These are phyloP conservation scores for Eimeria falciformis DNA, from an alignment of 169 alveolate species.

Conservation along the genomic window DNA sequence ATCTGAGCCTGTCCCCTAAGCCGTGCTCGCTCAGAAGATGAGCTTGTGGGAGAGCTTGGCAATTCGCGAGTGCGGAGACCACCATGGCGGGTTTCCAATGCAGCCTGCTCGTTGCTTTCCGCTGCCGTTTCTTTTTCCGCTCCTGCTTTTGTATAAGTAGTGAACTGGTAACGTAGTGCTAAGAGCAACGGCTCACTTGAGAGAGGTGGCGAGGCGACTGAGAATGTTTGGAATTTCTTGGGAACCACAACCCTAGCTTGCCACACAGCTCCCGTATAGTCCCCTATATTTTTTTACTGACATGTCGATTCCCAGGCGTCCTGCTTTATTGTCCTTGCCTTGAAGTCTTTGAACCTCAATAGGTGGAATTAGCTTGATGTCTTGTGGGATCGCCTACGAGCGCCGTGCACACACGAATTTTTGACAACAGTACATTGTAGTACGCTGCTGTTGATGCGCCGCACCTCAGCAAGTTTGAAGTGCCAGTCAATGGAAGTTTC, in stretches of 20 bases:
- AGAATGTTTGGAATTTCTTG: neutral
- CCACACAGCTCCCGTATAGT: conserved; percentile 63
- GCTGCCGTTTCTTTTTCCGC: neutral
- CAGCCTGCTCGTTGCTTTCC: neutral
- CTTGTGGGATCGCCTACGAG: conserved; percentile 37
- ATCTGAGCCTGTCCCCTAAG: neutral
- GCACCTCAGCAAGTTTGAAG: conserved; percentile 53
- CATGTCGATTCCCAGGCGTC: neutral
- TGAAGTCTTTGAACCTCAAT: conserved; percentile 42
- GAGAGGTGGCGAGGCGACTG: neutral
- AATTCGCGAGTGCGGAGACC: neutral
- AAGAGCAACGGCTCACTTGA: too few relatives aligned
- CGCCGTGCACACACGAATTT: neutral
- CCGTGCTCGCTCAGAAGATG: neutral
- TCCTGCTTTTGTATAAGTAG: too few relatives aligned
- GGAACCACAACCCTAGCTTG: conserved; percentile 60
- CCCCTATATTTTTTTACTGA: neutral
- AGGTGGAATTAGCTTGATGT: conserved; percentile 44
- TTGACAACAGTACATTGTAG: neutral
- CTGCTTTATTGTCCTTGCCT: conserved; percentile 12
- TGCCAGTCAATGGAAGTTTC: conserved; percentile 58
- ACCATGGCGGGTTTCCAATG: neutral
- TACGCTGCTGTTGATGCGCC: neutral
- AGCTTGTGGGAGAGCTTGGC: too few relatives aligned
- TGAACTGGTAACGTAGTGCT: too few relatives aligned